Evolutionary conservation across 2,329 filamentous ascomycete species (phyloP).

Genomic region (Penicillium sp.): DNA sequence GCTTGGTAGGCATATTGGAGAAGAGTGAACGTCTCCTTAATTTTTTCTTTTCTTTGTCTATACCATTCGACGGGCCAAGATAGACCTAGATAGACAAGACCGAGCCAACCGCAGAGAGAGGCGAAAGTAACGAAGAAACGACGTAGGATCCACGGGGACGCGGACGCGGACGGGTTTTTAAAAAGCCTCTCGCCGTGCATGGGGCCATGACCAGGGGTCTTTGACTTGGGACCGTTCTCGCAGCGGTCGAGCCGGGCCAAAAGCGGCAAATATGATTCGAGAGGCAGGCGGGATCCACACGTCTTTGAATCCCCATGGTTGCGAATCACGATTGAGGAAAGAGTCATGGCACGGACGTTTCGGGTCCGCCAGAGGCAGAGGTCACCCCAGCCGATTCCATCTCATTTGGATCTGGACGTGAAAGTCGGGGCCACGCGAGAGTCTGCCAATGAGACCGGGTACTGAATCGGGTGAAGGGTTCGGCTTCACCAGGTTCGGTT

Average conservation of each 20-base stretch:
- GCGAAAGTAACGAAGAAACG: neutral
- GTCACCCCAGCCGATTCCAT: neutral
- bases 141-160: conserved; percentile 7
- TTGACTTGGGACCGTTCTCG: conserved; percentile 8
- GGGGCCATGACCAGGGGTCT: conserved; percentile 9
- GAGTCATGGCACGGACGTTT: neutral
- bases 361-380: neutral
- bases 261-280: neutral
- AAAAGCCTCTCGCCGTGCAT: conserved; percentile 7
- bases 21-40: neutral
- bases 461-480: neutral
- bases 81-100: neutral
- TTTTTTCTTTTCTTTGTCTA: neutral
- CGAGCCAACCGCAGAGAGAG: conserved; percentile 4
- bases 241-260: conserved; percentile 3
- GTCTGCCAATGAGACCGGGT: neutral
- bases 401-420: neutral
- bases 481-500: conserved; percentile 20
- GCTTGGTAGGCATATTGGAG: conserved; percentile 24
- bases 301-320: neutral
- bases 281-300: conserved; percentile 3
- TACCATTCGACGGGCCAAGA: neutral
- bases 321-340: too few relatives aligned
- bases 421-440: conserved; percentile 13
- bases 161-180: conserved; percentile 12